Evolutionary conservation across 2,329 filamentous ascomycete species (phyloP), one percentile per base, ranked within the genome.

Genomic region (Monosporascus sp.): DNA sequence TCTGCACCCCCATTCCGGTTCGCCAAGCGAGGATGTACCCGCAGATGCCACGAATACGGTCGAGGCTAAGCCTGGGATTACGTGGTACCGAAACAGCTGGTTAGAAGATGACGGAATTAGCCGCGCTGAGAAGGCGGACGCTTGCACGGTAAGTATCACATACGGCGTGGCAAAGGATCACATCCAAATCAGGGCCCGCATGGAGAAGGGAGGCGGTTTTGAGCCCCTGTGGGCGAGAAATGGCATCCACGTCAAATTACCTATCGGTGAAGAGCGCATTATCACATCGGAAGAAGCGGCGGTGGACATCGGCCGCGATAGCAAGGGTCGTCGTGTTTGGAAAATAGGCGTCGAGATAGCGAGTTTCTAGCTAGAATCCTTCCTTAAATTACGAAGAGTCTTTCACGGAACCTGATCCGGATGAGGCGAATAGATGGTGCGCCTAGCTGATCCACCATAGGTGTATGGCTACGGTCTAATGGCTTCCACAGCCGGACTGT

Each of bases 71-170:
- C 35, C 39, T 18, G 56, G 52, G 27, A 47, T 45, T 6, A 49
- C 50, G 11, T 52, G 47, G 51, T 69, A 65, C 50, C 49, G 48
- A 37, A 62, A 53, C 49, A 57, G 56, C 17, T 70, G 67, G 68
- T 54, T 65, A 6, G 67, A 70, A 49, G 67, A 70, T 49, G 66
- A 70, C 38, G 67, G 67, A 5, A 54, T 61, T 39, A 67, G 65
- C 46, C 50, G 54, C 14, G 52, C 53, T 38, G 61, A 60, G 8
- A 62, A 62, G 48, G 62, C 62, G n/a, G 61, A 62, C 14, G 45
- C 63, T 14, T 63, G 58, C 54, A 51, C 56, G 48, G 38, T 63
- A 6, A 54, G 31, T 7, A 48, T 65, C 45, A 27, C 49, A 3
- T 69, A 70, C 50, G 54, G 53, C 6, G 58, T 58, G 18, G 50